Conservation (phyloP, 23 red algal species). For the Chondrus crispus region DNA sequence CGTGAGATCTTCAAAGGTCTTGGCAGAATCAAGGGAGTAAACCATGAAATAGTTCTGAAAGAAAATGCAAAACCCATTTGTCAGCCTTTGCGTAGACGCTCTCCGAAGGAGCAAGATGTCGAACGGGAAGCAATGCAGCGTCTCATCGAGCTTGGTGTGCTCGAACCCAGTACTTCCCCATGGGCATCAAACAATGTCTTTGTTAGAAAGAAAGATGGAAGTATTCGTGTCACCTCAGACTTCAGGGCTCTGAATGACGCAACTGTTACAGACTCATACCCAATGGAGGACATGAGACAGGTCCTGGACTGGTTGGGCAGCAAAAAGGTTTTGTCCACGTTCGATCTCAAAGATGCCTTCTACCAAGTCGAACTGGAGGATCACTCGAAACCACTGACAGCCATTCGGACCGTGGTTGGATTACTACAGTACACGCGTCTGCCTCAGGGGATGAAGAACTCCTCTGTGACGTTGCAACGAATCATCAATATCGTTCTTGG, state of each 20-base stretch:
- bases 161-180: not conserved
- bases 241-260: slow-evolving; percentile 31
- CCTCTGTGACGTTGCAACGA: slow-evolving; percentile 16
- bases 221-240: slow-evolving; percentile 25
- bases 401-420: slow-evolving; percentile 20
- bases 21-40: not conserved
- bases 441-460: not conserved
- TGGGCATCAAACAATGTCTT: slow-evolving; percentile 21
- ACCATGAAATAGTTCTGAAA: not conserved
- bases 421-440: slow-evolving; percentile 28
- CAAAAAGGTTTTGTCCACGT: not conserved
- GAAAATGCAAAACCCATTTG: not conserved
- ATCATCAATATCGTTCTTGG: no score
- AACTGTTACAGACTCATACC: not conserved
- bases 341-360: slow-evolving; percentile 35
- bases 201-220: slow-evolving; percentile 1
- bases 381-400: slow-evolving; percentile 8
- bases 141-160: not conserved
- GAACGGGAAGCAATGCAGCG: not conserved
- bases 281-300: slow-evolving; percentile 6
- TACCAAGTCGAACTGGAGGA: slow-evolving; percentile 7
- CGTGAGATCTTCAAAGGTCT: slow-evolving; percentile 11
- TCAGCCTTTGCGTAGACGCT: not conserved
- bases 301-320: not conserved
- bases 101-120: not conserved